Evolutionary conservation across 176 grass and related monocot genomes (phyloP).

Genomic region (Pontederia crassipes): DNA sequence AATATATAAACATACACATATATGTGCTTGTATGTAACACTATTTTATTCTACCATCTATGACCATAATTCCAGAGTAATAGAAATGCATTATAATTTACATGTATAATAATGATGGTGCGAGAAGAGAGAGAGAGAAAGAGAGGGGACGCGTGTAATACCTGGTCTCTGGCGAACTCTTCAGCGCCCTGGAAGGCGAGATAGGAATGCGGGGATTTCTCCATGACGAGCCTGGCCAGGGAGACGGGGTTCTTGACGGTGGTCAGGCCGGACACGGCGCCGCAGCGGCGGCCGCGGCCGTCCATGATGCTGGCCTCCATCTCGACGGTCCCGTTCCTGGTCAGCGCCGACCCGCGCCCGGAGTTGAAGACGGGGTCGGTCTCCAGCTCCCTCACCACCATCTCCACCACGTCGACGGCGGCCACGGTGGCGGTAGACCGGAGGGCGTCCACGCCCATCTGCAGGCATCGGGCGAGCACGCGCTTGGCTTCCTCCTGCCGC

Average conservation of each 20-base stretch:
- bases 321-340: conserved; percentile 12
- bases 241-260: conserved; percentile 22
- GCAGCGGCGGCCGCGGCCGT: conserved; percentile 18
- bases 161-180: conserved; percentile 17
- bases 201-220: conserved; percentile 18
- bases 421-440: not conserved
- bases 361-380: conserved; percentile 23
- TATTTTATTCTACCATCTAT: too few species aligned
- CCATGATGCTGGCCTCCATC: conserved; percentile 25
- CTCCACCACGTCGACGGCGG: conserved; percentile 20
- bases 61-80: too few species aligned
- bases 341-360: conserved; percentile 17
- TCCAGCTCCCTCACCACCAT: conserved; percentile 18
- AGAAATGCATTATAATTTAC: too few species aligned
- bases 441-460: not conserved
- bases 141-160: not conserved
- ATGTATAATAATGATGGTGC: too few species aligned
- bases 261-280: conserved; percentile 16
- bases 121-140: too few species aligned
- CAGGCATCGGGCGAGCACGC: conserved; percentile 4
- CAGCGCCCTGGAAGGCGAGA: conserved; percentile 20
- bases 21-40: too few species aligned
- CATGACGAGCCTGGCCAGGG: conserved; percentile 20
- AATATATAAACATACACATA: too few species aligned
- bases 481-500: conserved; percentile 14